Evolutionary conservation across 2,329 filamentous ascomycete species (phyloP).

Genomic region (Penicillium sumatraense): DNA sequence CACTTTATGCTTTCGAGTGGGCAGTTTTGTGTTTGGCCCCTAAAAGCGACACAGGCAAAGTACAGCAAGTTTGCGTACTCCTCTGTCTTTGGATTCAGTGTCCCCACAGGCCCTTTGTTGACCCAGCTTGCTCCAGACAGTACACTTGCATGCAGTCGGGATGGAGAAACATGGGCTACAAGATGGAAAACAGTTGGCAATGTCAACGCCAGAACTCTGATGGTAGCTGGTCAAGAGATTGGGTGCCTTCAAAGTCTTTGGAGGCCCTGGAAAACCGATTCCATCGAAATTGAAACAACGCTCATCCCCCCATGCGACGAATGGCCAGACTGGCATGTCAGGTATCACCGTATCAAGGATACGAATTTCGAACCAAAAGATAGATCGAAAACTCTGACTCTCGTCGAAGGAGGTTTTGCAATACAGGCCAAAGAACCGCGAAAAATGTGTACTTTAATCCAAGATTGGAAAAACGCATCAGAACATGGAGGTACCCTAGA

Average conservation of each 20-base stretch:
- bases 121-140: slow-evolving; percentile 45
- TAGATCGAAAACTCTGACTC: neutral
- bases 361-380: neutral
- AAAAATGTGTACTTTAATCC: neutral
- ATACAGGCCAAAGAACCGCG: slow-evolving; percentile 4
- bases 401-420: slow-evolving; percentile 8
- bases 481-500: neutral
- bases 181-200: slow-evolving; percentile 33
- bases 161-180: slow-evolving; percentile 45
- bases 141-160: slow-evolving; percentile 41
- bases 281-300: slow-evolving; percentile 11
- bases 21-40: slow-evolving; percentile 44
- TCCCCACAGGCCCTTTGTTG: slow-evolving; percentile 40
- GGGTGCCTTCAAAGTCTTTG: slow-evolving; percentile 6
- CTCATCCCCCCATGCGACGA: slow-evolving; percentile 8
- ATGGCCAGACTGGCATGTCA: slow-evolving; percentile 19
- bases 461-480: neutral
- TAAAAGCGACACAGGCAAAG: slow-evolving; percentile 50
- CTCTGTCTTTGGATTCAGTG: slow-evolving; percentile 52
- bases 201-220: neutral
- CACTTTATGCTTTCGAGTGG: slow-evolving; percentile 49
- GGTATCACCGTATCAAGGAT: slow-evolving; percentile 13
- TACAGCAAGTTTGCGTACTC: slow-evolving; percentile 57
- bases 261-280: slow-evolving; percentile 14
- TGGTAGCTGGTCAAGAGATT: neutral